Conservation (phyloP, 1,284 basidiomycete genomes). For the Crucibulum parvulum region DNA sequence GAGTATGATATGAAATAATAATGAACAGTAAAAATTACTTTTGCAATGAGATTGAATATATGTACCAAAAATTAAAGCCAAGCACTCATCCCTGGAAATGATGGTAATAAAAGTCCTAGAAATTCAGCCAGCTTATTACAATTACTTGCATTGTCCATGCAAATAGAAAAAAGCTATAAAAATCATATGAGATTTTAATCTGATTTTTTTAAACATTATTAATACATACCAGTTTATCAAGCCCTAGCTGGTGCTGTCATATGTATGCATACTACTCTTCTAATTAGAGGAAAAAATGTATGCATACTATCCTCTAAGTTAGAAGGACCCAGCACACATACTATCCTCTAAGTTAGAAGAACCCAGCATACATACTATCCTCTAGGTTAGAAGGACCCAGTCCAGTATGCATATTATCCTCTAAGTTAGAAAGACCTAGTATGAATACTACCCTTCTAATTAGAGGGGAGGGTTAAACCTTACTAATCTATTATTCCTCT, state of each 20-base stretch:
- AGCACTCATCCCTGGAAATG: constrained; percentile 9
- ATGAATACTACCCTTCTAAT: too few relatives aligned
- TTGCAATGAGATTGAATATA: constrained; percentile 11
- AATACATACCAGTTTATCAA: not conserved
- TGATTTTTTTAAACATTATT: not conserved
- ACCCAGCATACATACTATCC: too few relatives aligned
- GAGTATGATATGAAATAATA: not conserved
- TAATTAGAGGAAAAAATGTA: too few relatives aligned
- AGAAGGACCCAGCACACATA: too few relatives aligned
- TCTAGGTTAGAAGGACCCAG: too few relatives aligned
- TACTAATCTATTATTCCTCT: too few relatives aligned
- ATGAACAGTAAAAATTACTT: not conserved
- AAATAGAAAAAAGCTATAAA: not conserved
- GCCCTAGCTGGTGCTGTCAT: not conserved
- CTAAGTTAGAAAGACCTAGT: too few relatives aligned
- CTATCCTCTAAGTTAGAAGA: too few relatives aligned
- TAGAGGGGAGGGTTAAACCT: too few relatives aligned
- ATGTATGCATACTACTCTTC: too few relatives aligned
- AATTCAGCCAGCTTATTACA: constrained; percentile 5
- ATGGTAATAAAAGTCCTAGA: not conserved
- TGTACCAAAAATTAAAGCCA: constrained; percentile 9
- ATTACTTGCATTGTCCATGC: constrained; percentile 10
- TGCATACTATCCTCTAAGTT: too few relatives aligned
- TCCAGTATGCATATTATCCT: too few relatives aligned
- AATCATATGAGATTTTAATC: not conserved